phyloP scores from a whole-genome alignment of 2,329 filamentous ascomycete genomes.

The Lecanicillium sp. region DNA sequence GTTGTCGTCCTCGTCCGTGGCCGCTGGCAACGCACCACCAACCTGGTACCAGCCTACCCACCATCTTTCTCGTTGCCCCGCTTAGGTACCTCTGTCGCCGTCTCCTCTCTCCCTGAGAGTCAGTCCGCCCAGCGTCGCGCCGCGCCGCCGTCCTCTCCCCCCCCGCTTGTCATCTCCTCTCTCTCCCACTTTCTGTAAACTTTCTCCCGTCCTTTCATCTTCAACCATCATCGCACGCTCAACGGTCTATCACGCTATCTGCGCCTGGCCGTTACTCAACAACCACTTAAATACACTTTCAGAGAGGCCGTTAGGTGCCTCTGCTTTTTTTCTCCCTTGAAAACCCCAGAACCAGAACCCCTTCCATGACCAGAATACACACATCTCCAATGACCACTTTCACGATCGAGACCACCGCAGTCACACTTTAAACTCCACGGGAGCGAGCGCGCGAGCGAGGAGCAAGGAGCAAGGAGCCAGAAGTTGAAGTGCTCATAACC shows the following conservation, averaged over 20 bases:
- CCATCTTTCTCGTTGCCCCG: too few species aligned
- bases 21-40: too few species aligned
- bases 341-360: slow-evolving; percentile 21
- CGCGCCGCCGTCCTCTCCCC: too few species aligned
- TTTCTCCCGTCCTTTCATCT: slow-evolving; percentile 17
- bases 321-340: slow-evolving; percentile 4
- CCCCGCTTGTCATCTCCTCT: too few species aligned
- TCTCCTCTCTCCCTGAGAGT: too few species aligned
- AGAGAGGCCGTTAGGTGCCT: slow-evolving; percentile 16
- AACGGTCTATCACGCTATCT: too few species aligned
- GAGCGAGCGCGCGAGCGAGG: slow-evolving; percentile 53
- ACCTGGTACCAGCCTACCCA: too few species aligned
- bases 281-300: too few species aligned
- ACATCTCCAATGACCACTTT: slow-evolving; percentile 44
- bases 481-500: slow-evolving; percentile 9
- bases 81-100: too few species aligned
- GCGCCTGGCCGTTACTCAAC: too few species aligned
- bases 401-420: slow-evolving; percentile 42
- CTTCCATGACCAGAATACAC: slow-evolving; percentile 33
- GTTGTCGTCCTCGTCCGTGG: too few species aligned
- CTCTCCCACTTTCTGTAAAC: slow-evolving; percentile 1
- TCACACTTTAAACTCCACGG: slow-evolving; percentile 66
- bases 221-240: slow-evolving; percentile 15
- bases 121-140: too few species aligned
- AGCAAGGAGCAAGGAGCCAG: slow-evolving; percentile 29